Base-by-base conservation (phyloP, 257 asterid species). In the Gardenia jasminoides region DNA sequence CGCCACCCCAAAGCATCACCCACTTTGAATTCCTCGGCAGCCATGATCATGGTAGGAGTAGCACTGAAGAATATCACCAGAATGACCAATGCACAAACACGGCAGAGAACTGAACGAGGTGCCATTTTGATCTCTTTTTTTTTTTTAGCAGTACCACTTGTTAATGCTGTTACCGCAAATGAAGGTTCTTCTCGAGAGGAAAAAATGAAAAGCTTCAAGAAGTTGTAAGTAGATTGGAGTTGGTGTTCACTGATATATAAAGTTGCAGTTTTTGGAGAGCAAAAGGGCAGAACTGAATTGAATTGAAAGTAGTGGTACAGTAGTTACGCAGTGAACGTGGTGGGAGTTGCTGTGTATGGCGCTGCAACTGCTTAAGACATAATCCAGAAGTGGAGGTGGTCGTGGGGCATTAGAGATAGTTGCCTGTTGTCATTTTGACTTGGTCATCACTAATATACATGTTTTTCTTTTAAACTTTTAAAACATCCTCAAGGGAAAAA, bases 1-100 rank as follows among this genome's bases (percentile, higher is more conserved):
- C 84, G 91, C 97, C 97, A 93, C 8, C 93, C 93, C 7, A 77
- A 80, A 66, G 47, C 81, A 59, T 80, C 92, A 15, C 93, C 96
- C 13, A 93, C 97, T 71, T 88, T 88, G 92, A 93, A 90, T 79
- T 88, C 93, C 85, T 88, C 85, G 15, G 86, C 83, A 68, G 90
- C 75, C 33, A 64, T 26, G 19, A 67, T 4, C 41, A 36, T 6
- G 26, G 59, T 44, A 58, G 88, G 56, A 75, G 80, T 64, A 67
- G 86, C 77, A 13, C 58, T 65, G 59, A 74, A 76, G 76, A 69
- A 7, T 17, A 33, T 39, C 15, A 80, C 26, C 1, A 78, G 36
- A 70, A 17, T 5, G 28, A 76, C 36, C 4, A 74, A 24, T 20
- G 74, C 19, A 79, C 20, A 28, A 64, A 39, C 17, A 58, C 15